A percentile compares a stretch with the other conserved stretches of the same genome.
phyloP scores from a whole-genome alignment of 768 basidiomycete species.

The Russula olivacea region DNA sequence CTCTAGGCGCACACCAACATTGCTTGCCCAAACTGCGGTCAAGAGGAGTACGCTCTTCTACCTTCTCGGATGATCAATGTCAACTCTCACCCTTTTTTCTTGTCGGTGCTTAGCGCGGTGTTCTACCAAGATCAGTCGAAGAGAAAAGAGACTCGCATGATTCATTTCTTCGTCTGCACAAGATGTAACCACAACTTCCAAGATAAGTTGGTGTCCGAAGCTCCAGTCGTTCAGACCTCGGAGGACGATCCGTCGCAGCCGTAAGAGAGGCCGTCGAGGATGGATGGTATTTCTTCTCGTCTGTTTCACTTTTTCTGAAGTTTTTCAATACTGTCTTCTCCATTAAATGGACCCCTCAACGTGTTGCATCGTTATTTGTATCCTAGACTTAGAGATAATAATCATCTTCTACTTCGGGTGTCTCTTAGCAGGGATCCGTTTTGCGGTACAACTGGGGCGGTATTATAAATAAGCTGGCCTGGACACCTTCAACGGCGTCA shows the following conservation, averaged over 20 bases:
- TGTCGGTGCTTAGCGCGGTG: conserved; percentile 57
- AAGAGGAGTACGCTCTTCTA: conserved; percentile 55
- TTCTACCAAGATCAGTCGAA: conserved; percentile 97
- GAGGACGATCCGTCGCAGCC: conserved; percentile 24
- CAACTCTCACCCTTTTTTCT: neutral
- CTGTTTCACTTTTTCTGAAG: neutral
- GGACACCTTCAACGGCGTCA: too few species aligned
- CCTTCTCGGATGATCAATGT: neutral
- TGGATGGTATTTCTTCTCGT: neutral
- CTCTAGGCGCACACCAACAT: conserved; percentile 77
- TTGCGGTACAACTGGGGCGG: neutral
- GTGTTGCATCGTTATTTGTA: neutral
- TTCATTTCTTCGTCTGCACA: conserved; percentile 83
- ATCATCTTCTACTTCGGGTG: neutral
- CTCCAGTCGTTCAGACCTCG: conserved; percentile 30
- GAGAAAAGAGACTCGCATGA: conserved; percentile 93
- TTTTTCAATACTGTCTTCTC: neutral
- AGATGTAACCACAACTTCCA: conserved; percentile 73
- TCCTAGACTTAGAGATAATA: neutral
- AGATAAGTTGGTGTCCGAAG: conserved; percentile 52
- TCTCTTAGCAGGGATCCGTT: neutral
- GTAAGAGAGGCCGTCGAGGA: neutral
- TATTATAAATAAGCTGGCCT: too few species aligned
- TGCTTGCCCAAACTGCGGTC: conserved; percentile 72
- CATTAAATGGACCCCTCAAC: neutral